Evolutionary conservation across 2,329 filamentous ascomycete species (phyloP).

Genomic region (Helotiales sp.): DNA sequence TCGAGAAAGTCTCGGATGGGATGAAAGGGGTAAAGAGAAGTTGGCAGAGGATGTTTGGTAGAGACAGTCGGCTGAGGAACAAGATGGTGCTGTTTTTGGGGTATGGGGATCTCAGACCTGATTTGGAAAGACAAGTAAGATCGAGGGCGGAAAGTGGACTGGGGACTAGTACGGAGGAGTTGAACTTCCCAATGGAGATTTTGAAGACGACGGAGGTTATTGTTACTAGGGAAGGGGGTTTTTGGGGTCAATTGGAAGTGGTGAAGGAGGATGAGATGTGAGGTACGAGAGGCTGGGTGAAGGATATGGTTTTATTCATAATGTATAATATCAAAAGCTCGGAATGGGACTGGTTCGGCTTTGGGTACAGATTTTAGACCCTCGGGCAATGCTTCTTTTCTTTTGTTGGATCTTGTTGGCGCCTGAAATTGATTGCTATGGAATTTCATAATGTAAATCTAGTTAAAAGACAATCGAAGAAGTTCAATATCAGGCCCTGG

Average conservation of each 20-base stretch:
- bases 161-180: constrained; percentile 13
- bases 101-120: neutral
- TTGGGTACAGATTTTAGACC: neutral
- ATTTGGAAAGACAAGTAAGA: neutral
- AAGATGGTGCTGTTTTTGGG: constrained; percentile 3
- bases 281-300: neutral
- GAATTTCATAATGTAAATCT: neutral
- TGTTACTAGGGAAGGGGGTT: constrained; percentile 9
- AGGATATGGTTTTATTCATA: neutral
- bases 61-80: constrained; percentile 5
- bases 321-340: neutral
- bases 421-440: neutral
- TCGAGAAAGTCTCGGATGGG: constrained; percentile 4
- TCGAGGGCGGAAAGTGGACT: neutral
- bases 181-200: constrained; percentile 14
- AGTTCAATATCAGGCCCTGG: neutral
- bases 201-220: constrained; percentile 18
- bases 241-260: neutral
- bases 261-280: neutral
- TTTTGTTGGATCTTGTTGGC: neutral
- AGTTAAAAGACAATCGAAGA: neutral
- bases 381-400: neutral
- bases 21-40: no score
- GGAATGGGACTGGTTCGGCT: neutral
- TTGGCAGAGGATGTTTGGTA: neutral